These are phyloP conservation scores for Cladosporium austrohemisphaericum DNA, from an alignment of 2,329 filamentous ascomycete genomes.

Conservation along the genomic window DNA sequence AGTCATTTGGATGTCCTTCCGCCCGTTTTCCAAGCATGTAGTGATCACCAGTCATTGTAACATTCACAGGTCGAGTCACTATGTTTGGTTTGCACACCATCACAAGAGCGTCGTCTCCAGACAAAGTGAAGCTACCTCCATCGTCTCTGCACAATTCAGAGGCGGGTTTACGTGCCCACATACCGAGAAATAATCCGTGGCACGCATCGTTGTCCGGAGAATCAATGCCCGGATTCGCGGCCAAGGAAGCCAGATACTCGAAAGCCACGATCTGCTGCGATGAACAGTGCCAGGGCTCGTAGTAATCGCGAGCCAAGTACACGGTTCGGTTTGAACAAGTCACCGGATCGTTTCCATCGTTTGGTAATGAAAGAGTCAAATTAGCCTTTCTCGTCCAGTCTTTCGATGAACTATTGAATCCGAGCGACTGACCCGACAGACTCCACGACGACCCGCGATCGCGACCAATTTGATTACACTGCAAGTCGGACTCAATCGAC, in stretches of 20 bases:
- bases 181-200: slow-evolving; percentile 23
- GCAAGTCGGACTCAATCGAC: neutral
- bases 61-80: neutral
- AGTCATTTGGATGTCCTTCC: neutral
- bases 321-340: neutral
- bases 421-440: neutral
- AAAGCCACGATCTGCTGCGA: neutral
- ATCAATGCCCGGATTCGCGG: too few species aligned
- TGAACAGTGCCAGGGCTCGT: neutral
- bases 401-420: too few species aligned
- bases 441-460: neutral
- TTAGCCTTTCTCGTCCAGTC: too few species aligned
- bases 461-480: neutral
- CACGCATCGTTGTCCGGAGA: slow-evolving; percentile 1
- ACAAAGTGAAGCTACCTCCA: neutral
- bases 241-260: neutral
- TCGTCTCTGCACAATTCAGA: neutral
- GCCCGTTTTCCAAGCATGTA: neutral
- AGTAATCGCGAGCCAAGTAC: too few species aligned
- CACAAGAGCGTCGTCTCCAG: neutral
- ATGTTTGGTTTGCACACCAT: neutral
- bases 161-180: slow-evolving; percentile 27
- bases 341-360: neutral
- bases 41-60: neutral
- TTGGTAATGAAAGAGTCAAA: neutral